Evolutionary conservation across 2,329 filamentous ascomycete genomes (phyloP).

Genomic region (Neofusicoccum umdonicola): DNA sequence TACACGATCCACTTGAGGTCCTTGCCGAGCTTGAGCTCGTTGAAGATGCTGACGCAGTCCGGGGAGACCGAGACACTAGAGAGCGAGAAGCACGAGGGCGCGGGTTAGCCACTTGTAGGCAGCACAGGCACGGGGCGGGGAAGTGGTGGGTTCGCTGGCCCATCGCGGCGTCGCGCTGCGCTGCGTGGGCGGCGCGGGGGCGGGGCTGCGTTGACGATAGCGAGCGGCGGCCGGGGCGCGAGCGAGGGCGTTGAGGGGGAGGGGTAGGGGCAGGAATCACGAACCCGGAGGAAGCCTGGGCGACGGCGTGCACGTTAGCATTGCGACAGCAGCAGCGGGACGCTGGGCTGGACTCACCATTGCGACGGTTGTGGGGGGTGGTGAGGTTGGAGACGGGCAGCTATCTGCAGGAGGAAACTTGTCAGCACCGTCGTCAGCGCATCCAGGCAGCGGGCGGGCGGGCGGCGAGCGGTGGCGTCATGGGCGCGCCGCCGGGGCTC

Average conservation of each 20-base stretch:
- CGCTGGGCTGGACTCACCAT: slow-evolving; percentile 10
- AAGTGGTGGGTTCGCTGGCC: no score
- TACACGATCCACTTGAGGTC: slow-evolving; percentile 79
- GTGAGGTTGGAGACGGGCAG: not conserved
- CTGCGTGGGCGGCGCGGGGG: slow-evolving; percentile 12
- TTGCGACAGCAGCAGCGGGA: not conserved
- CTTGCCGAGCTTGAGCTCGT: slow-evolving; percentile 80
- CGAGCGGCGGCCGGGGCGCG: slow-evolving; percentile 21
- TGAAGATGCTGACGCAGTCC: slow-evolving; percentile 69
- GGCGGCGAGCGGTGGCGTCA: slow-evolving; percentile 10
- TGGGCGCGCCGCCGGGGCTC: not conserved
- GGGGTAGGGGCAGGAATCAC: slow-evolving; percentile 25
- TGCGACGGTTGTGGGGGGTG: slow-evolving; percentile 7
- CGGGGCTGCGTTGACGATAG: slow-evolving; percentile 15
- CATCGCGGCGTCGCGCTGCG: not conserved
- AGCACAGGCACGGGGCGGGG: no score
- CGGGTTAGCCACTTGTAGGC: not conserved
- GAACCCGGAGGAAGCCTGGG: slow-evolving; percentile 46
- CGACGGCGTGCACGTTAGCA: not conserved
- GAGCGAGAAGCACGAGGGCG: not conserved
- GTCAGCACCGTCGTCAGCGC: slow-evolving; percentile 35
- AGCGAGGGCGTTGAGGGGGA: slow-evolving; percentile 19
- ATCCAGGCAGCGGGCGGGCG: slow-evolving; percentile 8
- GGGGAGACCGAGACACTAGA: slow-evolving; percentile 67
- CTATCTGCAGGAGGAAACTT: slow-evolving; percentile 22